Conservation (phyloP, 2,329 filamentous ascomycete species). For the Ilyonectria sp. region DNA sequence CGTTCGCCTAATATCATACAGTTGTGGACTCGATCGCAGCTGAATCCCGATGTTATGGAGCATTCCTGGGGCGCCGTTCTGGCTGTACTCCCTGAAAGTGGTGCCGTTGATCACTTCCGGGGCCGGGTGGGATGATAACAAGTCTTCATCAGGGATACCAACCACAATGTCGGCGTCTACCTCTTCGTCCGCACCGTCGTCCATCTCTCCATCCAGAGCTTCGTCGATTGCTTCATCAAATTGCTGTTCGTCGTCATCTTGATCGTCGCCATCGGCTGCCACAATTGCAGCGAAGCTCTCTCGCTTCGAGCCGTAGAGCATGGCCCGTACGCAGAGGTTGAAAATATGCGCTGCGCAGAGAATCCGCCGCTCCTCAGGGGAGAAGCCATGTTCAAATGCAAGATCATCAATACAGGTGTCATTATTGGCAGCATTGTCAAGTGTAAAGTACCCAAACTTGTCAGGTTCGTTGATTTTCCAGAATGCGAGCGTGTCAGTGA, state of each 20-base stretch:
- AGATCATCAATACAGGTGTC: background rate
- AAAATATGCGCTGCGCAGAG: background rate
- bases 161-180: background rate
- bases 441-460: background rate
- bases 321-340: background rate
- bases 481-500: too few species aligned
- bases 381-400: background rate
- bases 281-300: background rate
- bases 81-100: background rate
- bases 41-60: conserved; percentile 3
- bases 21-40: conserved; percentile 3
- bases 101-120: background rate
- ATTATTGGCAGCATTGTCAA: background rate
- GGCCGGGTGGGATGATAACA: background rate
- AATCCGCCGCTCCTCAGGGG: background rate
- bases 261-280: background rate
- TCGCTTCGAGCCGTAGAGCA: background rate
- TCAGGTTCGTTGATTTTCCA: too few species aligned
- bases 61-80: background rate
- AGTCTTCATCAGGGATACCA: conserved; percentile 5
- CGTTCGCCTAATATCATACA: background rate
- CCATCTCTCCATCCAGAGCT: conserved; percentile 4
- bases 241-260: background rate
- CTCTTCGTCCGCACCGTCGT: background rate
- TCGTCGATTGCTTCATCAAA: conserved; percentile 2